phyloP scores from a whole-genome alignment of 257 asterid genomes.

The Nicotiana otophora region DNA sequence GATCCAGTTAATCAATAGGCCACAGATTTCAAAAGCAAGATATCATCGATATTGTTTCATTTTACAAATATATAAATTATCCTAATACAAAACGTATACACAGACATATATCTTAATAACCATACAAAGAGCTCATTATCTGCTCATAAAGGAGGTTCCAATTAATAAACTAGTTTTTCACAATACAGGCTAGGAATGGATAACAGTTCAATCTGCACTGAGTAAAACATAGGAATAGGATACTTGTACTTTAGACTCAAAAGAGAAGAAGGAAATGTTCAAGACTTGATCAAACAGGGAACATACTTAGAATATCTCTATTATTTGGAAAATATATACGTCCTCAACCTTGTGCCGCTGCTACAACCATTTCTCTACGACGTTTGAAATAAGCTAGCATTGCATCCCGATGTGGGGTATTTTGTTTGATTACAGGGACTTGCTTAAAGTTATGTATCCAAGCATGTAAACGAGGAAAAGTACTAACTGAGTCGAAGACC shows the following conservation, averaged over 20 bases:
- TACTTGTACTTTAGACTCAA: neutral
- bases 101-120: too few relatives aligned
- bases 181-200: too few relatives aligned
- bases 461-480: constrained; percentile 7
- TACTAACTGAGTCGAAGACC: constrained; percentile 9
- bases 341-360: neutral
- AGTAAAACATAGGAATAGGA: neutral
- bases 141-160: too few relatives aligned
- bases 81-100: too few relatives aligned
- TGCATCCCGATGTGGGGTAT: constrained; percentile 5
- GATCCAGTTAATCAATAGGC: too few relatives aligned
- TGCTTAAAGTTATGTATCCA: constrained; percentile 25
- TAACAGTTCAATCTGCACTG: neutral
- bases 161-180: too few relatives aligned
- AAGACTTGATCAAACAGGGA: neutral
- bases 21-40: too few relatives aligned
- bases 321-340: too few relatives aligned
- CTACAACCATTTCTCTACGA: neutral
- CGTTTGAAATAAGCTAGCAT: neutral
- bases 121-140: too few relatives aligned
- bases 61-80: too few relatives aligned
- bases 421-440: constrained; percentile 13
- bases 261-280: neutral
- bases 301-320: neutral
- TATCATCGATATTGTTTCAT: too few relatives aligned